Base-by-base conservation (phyloP, 2,329 filamentous ascomycete species). In the Cucurbitaria berberidis region DNA sequence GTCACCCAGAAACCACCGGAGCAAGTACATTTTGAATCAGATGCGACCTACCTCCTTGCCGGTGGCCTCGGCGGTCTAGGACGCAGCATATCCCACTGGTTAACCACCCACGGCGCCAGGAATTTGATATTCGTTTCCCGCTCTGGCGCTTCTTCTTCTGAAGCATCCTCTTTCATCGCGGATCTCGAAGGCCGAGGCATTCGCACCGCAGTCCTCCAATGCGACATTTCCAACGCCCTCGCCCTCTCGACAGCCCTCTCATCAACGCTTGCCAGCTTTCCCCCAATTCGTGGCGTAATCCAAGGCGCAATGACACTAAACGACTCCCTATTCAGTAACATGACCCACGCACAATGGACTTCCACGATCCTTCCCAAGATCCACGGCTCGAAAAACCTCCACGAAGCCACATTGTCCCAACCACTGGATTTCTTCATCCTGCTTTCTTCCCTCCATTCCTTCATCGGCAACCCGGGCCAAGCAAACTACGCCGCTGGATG, bases 321-420 rank as follows among this genome's bases (percentile, higher is more conserved):
- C 29, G 63, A 65, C 26, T 30, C 43, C 0, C 30, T 59, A 0
- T 60, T 67, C 39, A 36, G 38, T 5, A 57, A 52, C 30, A 66
- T 64, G 61, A 56, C 49, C 0, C 26, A 35, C 3, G 18, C 45
- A 9, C 41, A 60, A n/a, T 67, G 62, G 62, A 40, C 26, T 0
- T 18, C 48, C 0, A 36, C 50, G 10, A 45, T 59, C 8, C 41
- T 36, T 0, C 58, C 64, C 11, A 78, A 78, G 51, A 57, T 78
- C 13, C 49, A 59, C 10, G 75, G 75, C 1, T 68, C 70, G 0
- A 63, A 67, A 44, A 69, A 71, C 19, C 53, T 77, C 0, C 63
- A 68, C 30, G 48, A 60, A 15, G 22, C 26, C 1, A 45, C 42
- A 0, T 5, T 36, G 1, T 22, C 43, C 26, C 54, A 57, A n/a